phyloP scores from a whole-genome alignment of 345 rosid genomes.

The Combretum micranthum region DNA sequence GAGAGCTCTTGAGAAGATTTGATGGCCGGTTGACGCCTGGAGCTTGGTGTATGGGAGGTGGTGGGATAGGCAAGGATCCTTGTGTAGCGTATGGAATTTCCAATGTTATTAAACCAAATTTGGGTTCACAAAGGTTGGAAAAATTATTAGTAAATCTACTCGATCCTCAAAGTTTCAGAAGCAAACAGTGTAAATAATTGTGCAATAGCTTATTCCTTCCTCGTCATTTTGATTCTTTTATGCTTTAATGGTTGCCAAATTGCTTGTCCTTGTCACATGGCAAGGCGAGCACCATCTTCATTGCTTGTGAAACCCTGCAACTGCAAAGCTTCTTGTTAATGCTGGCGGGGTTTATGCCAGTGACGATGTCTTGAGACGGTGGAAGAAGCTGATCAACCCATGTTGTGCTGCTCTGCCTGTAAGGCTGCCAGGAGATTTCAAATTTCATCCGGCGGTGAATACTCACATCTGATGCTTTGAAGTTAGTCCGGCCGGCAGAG shows the following conservation, averaged over 20 bases:
- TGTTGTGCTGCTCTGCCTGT: too few species aligned
- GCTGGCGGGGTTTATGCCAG: too few species aligned
- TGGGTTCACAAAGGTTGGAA: constrained; percentile 63
- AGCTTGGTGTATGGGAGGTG: constrained; percentile 49
- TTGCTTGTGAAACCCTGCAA: too few species aligned
- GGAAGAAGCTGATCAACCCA: too few species aligned
- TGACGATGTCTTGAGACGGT: too few species aligned
- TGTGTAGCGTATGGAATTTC: constrained; percentile 43
- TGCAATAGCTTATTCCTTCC: constrained; percentile 3
- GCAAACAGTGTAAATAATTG: constrained; percentile 72
- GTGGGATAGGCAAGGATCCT: constrained; percentile 29
- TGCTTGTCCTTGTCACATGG: too few species aligned
- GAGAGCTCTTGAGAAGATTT: constrained; percentile 38
- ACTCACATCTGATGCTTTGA: too few species aligned
- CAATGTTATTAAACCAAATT: constrained; percentile 49
- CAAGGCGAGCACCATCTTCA: too few species aligned
- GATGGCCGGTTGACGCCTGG: constrained; percentile 39
- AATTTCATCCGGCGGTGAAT: too few species aligned
- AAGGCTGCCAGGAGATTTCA: too few species aligned
- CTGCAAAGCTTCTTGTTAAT: too few species aligned
- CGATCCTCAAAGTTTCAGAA: constrained; percentile 58
- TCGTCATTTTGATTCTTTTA: constrained; percentile 2
- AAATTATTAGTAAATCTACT: constrained; percentile 59
- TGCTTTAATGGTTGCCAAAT: neutral
- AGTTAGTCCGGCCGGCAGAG: too few species aligned